These are phyloP conservation scores for Calonectria leucothoes DNA, from an alignment of 2,329 filamentous ascomycete genomes.

Conservation along the genomic window DNA sequence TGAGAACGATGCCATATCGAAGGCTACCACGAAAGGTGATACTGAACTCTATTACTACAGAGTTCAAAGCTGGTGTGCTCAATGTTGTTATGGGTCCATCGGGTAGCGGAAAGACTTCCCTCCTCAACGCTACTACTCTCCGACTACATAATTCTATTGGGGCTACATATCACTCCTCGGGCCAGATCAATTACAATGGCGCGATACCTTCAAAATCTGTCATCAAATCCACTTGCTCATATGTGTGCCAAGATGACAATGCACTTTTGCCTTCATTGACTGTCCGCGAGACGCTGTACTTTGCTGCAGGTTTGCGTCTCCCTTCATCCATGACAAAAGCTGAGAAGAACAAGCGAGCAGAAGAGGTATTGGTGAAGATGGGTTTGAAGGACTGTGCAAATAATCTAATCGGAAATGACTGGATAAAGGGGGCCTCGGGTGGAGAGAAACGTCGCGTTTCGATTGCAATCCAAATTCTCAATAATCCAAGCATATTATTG, in stretches of 20 bases:
- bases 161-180: neutral
- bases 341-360: constrained; percentile 74
- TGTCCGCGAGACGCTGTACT: constrained; percentile 77
- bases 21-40: constrained; percentile 52
- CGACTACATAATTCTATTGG: neutral
- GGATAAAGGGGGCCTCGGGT: constrained; percentile 80
- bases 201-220: constrained; percentile 27
- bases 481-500: constrained; percentile 76
- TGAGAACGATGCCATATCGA: constrained; percentile 62
- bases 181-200: neutral
- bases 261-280: constrained; percentile 78
- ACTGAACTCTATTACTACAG: neutral
- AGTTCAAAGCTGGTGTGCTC: neutral
- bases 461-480: constrained; percentile 80
- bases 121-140: neutral
- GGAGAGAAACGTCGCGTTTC: constrained; percentile 81
- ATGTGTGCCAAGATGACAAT: constrained; percentile 82
- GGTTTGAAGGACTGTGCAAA: constrained; percentile 81
- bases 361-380: constrained; percentile 78
- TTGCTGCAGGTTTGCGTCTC: constrained; percentile 75
- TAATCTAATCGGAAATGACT: constrained; percentile 75
- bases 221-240: constrained; percentile 66
- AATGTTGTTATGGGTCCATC: neutral
- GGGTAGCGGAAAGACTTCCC: neutral
- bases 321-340: constrained; percentile 74